Base-by-base conservation (phyloP, 2,329 filamentous ascomycete genomes). In the Neonectria punicea region DNA sequence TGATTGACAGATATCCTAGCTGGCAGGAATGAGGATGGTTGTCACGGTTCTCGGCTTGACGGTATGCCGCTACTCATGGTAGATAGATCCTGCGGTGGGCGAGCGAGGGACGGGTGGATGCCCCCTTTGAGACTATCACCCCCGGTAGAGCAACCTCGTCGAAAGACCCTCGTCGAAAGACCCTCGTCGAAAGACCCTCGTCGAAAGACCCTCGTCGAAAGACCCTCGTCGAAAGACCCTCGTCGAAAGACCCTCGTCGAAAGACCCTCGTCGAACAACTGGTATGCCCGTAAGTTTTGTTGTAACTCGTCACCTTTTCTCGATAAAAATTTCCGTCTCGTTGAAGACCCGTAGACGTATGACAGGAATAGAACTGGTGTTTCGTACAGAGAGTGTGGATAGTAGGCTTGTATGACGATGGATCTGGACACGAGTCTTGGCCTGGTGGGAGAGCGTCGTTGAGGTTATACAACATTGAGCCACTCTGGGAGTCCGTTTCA, bases 321-420 rank as follows among this genome's bases (percentile, higher is more conserved):
- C 16, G n/a, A 59, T 59, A 36, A 47, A 53, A 36, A 39, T 34
- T 51, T 50, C 56, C 56, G 46, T 10, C 4, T 41, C 5, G 14
- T n/a, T 6, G 14, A 39, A 22, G 54, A 53, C 56, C 56, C 56
- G 36, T 25, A 44, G 16, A 9, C 25, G 32, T 14, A 46, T n/a
- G 47, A 59, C 56, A 32, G 20, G 46, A 51, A 59, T 59, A 59
- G 56, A 59, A 53, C 2, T 51, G 30, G 16, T 43, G 55, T 58
- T 58, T 58, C 55, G 32, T 58, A 41, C 55, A 16, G 11, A 58
- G 41, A 49, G 44, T 18, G 34, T 54, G 20, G 34, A 28, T 28
- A 20, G 34, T 14, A 32, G 28, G 49, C 16, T 50, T 49, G 34
- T 53, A 41, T 34, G 43, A 25, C 46, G 34, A 11, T 9, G 11